Conservation (phyloP, 768 basidiomycete genomes). For the Phaeotremella skinneri region DNA sequence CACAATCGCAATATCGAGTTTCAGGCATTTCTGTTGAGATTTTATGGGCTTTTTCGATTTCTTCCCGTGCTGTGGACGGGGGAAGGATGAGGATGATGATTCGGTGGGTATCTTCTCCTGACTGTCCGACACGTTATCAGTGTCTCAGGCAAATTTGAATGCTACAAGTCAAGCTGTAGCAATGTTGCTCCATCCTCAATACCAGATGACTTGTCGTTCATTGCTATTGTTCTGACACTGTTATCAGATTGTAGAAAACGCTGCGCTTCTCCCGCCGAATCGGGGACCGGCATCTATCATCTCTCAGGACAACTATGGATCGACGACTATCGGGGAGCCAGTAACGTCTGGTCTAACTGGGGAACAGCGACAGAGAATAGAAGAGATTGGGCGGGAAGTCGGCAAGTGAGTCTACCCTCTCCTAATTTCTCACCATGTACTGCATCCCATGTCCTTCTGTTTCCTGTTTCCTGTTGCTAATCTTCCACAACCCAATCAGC, state of each 20-base stretch:
- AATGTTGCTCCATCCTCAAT: conserved; percentile 6
- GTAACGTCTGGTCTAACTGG: conserved; percentile 19
- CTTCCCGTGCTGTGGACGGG: conserved; percentile 26
- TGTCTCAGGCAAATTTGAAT: neutral
- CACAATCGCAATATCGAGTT: neutral
- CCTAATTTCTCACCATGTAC: too few relatives aligned
- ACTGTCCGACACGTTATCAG: neutral
- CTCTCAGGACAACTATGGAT: conserved; percentile 17
- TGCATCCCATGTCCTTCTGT: too few relatives aligned
- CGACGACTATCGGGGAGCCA: conserved; percentile 12
- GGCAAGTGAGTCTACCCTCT: conserved; percentile 19
- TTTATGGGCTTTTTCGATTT: conserved; percentile 14
- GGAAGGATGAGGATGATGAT: conserved; percentile 12
- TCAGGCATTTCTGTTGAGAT: neutral
- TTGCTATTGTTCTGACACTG: too few relatives aligned
- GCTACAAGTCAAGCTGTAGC: conserved; percentile 2
- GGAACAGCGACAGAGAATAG: conserved; percentile 26
- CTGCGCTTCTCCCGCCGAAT: neutral
- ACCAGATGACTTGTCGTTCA: too few relatives aligned
- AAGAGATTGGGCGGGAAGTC: conserved; percentile 25
- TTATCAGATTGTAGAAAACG: conserved; percentile 2
- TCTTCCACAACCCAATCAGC: neutral
- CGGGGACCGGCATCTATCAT: conserved; percentile 20
- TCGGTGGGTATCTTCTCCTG: neutral
- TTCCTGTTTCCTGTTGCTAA: neutral